Percentiles rank a stretch among this genome's conserved stretches.
Evolutionary conservation across 306 rosid genomes (phyloP).

Genomic region (Malus asiatica): DNA sequence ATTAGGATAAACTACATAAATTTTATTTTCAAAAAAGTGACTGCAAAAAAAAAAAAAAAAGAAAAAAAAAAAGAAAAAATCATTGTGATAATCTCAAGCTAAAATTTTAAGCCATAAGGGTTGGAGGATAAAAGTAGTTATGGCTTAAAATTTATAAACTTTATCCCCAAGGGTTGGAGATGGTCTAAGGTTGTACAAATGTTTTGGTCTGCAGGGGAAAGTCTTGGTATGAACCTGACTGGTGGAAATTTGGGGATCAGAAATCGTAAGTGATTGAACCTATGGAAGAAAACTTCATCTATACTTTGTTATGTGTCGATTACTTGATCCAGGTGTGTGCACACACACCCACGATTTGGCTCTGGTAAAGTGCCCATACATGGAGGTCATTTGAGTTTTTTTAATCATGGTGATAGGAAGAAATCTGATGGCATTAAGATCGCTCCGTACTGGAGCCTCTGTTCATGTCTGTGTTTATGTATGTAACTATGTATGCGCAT

Average conservation of each 20-base stretch:
- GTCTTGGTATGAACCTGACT: constrained; percentile 93
- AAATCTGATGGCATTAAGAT: not conserved
- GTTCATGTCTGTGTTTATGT: not conserved
- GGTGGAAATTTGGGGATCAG: constrained; percentile 99
- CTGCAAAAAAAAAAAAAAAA: too few relatives aligned
- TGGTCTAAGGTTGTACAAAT: not conserved
- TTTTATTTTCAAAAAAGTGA: too few relatives aligned
- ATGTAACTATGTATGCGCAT: not conserved
- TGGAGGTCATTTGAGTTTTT: not conserved
- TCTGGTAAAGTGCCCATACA: not conserved
- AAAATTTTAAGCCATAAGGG: too few relatives aligned
- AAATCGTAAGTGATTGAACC: constrained; percentile 66
- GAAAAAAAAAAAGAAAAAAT: too few relatives aligned
- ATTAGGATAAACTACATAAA: too few relatives aligned
- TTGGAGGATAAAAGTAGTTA: too few relatives aligned
- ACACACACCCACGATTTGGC: not conserved
- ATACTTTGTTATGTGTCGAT: not conserved
- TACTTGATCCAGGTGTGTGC: not conserved
- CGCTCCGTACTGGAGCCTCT: not conserved
- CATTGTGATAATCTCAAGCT: too few relatives aligned
- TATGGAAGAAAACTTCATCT: not conserved
- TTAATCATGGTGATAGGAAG: not conserved
- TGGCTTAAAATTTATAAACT: too few relatives aligned
- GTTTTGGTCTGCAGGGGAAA: constrained; percentile 61
- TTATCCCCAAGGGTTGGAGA: too few relatives aligned